Conservation (phyloP, 345 rosid species). For the Xanthoceras sorbifolium region DNA sequence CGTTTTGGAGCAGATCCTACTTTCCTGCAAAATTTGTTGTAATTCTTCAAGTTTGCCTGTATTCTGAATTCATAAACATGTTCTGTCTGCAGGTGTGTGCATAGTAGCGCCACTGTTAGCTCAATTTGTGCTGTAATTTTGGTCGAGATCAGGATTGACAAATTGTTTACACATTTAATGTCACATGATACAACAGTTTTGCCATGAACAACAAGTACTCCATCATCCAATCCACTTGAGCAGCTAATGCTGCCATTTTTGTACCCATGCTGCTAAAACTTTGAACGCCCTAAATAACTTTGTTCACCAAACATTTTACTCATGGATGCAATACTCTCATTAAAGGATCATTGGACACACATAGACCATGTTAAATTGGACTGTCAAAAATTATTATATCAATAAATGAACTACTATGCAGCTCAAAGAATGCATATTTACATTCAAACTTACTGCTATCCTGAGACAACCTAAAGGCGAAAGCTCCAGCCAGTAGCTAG, state of each 20-base stretch:
- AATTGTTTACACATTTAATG: neutral
- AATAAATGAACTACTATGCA: neutral
- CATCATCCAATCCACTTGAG: neutral
- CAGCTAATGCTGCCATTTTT: too few relatives aligned
- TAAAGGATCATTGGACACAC: neutral
- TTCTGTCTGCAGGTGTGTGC: too few relatives aligned
- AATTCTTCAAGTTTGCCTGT: neutral
- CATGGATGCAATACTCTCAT: too few relatives aligned
- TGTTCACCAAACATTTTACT: too few relatives aligned
- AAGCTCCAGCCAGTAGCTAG: neutral
- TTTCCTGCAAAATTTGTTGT: neutral
- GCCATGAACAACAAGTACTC: neutral
- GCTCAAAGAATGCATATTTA: neutral
- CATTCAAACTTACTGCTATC: slow-evolving; percentile 10
- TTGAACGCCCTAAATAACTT: too few relatives aligned
- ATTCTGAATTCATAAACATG: neutral
- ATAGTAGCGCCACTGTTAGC: neutral
- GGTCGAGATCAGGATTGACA: neutral
- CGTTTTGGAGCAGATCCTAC: neutral
- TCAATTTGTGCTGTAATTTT: neutral
- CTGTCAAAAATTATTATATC: neutral
- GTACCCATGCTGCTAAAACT: too few relatives aligned
- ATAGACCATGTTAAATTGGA: neutral
- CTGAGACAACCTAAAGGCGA: neutral
- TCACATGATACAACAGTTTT: neutral